phyloP scores from a whole-genome alignment of 2,329 filamentous ascomycete species.

The Epichloe sibirici region DNA sequence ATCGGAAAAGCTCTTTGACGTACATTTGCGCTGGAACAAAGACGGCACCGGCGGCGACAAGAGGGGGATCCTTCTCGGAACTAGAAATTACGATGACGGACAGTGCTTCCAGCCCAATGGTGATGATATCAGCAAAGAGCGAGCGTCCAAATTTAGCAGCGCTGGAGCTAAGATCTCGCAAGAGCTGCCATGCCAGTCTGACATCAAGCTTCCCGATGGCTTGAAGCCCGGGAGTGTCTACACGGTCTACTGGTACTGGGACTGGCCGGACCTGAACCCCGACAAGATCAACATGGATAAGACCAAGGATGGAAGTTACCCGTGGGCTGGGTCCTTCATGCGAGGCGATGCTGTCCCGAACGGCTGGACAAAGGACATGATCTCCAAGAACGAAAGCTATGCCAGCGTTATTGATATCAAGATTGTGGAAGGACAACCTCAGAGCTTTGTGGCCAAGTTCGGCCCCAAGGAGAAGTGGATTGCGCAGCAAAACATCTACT shows the following conservation, averaged over 20 bases:
- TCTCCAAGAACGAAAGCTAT: constrained; percentile 28
- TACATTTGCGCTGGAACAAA: constrained; percentile 66
- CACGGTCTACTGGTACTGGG: constrained; percentile 94
- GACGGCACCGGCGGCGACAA: constrained; percentile 72
- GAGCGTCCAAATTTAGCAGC: constrained; percentile 43
- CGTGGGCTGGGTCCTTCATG: constrained; percentile 29
- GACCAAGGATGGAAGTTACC: constrained; percentile 28
- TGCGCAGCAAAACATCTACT: constrained; percentile 27
- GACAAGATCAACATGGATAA: constrained; percentile 27
- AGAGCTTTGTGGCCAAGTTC: constrained; percentile 13
- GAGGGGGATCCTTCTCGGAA: constrained; percentile 63
- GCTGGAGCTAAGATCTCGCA: constrained; percentile 39
- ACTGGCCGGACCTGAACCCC: constrained; percentile 59
- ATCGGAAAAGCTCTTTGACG: constrained; percentile 41
- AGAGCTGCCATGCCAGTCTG: constrained; percentile 68
- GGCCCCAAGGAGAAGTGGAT: constrained; percentile 17
- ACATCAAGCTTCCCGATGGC: constrained; percentile 61
- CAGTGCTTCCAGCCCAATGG: constrained; percentile 73
- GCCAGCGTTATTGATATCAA: constrained; percentile 29
- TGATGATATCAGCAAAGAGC: constrained; percentile 43
- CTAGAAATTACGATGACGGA: constrained; percentile 77
- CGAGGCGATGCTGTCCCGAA: constrained; percentile 24
- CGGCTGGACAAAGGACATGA: constrained; percentile 23
- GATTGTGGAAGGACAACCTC: constrained; percentile 17
- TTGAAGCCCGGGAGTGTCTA: constrained; percentile 51